A percentile compares a stretch with the other conserved stretches of the same genome.
Conservation (phyloP, 1,284 basidiomycete genomes). For the Heliocybe sulcata region DNA sequence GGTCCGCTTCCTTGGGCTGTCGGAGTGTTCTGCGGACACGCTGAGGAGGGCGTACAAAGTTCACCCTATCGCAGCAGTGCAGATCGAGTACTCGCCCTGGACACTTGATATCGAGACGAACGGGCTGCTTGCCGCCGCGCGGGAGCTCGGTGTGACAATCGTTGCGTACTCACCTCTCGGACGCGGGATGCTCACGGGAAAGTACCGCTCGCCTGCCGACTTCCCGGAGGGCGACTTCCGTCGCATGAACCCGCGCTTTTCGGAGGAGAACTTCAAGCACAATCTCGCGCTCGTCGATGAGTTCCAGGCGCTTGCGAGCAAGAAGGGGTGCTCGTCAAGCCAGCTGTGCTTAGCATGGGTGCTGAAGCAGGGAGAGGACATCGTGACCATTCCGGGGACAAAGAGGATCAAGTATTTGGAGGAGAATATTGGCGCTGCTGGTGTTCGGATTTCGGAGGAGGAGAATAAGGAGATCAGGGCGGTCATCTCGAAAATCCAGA, state of each 20-base stretch:
- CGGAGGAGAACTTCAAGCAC: slow-evolving; percentile 46
- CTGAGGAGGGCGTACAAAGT: slow-evolving; percentile 35
- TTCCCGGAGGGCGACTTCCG: slow-evolving; percentile 25
- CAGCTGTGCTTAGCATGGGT: slow-evolving; percentile 61
- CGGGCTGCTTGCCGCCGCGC: slow-evolving; percentile 18
- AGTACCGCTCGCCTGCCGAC: slow-evolving; percentile 35
- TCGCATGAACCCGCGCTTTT: slow-evolving; percentile 19
- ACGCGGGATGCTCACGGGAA: slow-evolving; percentile 33
- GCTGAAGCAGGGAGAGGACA: slow-evolving; percentile 41
- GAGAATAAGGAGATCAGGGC: not conserved
- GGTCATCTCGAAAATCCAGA: not conserved
- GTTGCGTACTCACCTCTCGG: slow-evolving; percentile 37
- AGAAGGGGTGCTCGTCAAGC: slow-evolving; percentile 39
- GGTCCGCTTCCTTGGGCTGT: slow-evolving; percentile 35
- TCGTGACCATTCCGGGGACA: slow-evolving; percentile 49
- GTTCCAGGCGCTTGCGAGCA: slow-evolving; percentile 35
- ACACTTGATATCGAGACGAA: slow-evolving; percentile 25
- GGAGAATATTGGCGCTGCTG: not conserved
- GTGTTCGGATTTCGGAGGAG: not conserved
- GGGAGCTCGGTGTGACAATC: slow-evolving; percentile 23
- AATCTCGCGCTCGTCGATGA: slow-evolving; percentile 44
- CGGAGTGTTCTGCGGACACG: slow-evolving; percentile 35
- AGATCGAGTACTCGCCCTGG: slow-evolving; percentile 39
- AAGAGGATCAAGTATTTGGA: slow-evolving; percentile 20
- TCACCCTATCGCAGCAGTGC: slow-evolving; percentile 33